Base-by-base conservation (phyloP, 2,329 filamentous ascomycete genomes). In the Aspergillus latus region DNA sequence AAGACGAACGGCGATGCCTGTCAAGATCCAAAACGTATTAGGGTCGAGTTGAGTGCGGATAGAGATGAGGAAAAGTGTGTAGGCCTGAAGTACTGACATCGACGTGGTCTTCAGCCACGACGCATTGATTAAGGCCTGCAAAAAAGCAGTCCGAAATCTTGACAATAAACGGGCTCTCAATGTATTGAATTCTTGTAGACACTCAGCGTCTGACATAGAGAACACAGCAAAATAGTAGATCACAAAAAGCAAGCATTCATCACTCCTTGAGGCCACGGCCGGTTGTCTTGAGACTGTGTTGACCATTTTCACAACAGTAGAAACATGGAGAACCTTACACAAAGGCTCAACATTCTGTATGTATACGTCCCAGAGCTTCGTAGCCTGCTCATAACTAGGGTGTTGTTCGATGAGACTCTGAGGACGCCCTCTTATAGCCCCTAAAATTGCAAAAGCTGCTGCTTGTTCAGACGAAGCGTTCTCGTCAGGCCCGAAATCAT, bases 271-370 rank as follows among this genome's bases (percentile, higher is more conserved):
- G 56, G 62, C 16, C 53, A 62, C 32, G 56, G 66, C 30, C 52
- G 75, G 59, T 59, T 69, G 44, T 61, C 57, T 34, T 8, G 81
- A 82, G 2, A 86, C 86, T 56, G 88, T 82, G 37, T 88, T 79
- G 6, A 92, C 76, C 45, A 82, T 80, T 2, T 82, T 80, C 64
- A 91, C 86, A 3, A 90, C 71, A 0, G 85, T 85, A 0, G 89
- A 88, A 1, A 87, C 82, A 67, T 93, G 89, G 26, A 90, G 84
- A 45, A 86, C 66, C 68, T 92, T 92, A 62, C 85, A 84, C 45
- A 91, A 70, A 0, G 89, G 88, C 64, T 92, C 88, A 54, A 92
- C 85, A 59, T 89, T 86, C 48, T 90, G 85, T 5, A 91, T 75
- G 62, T 87, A 92, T 7, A 84, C 77, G 68, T 91, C 87, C 89